Base-by-base conservation (phyloP, 345 rosid genomes). In the Ceriops tagal region DNA sequence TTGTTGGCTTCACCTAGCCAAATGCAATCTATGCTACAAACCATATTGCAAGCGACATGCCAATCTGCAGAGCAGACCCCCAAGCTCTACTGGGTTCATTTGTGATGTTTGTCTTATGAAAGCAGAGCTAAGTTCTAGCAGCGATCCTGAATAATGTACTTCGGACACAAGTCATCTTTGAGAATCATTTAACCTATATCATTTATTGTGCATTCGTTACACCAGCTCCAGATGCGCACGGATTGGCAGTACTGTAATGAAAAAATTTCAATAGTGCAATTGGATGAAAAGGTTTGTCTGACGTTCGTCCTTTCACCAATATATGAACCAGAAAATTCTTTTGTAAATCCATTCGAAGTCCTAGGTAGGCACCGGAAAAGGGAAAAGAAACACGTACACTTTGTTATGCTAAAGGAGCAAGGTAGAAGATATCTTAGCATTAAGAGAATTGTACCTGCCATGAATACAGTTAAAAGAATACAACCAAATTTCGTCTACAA, bases 1-100 rank as follows among this genome's bases (percentile, higher is more conserved):
- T 5, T 91, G 97, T 66, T 93, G 98, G 97, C 79, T 88, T 69
- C 77, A 26, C 53, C 88, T 91, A 47, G 85, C 92, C 0, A 91
- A 91, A 75, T 93, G 98, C 51, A 77, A 71, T 53, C 80, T 78
- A 53, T 91, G 98, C 55, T 89, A 91, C 70, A 82, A 77, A 71
- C 93, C 96, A 0, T 88, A 87, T 28, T 91, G 98, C 61, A 73
- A 73, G 51, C 76, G 5, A 15, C 93, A 93, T 53, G 30, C 34
- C 1, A 22, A 47, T 68, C 61, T 32, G 52, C 80, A 16, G 62
- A 49, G 69, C n/a, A 20, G 74, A 63, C 52, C 74, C 27, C n/a
- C 53, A 1, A 47, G 67, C 24, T 68, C 56, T 3, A n/a, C 68
- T n/a, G 85, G 83, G 47, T 86, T 85, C 63, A 70, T 84, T 69